Percentiles rank a stretch among this genome's conserved stretches.
Conservation (phyloP, 495 filamentous ascomycete genomes). For the Aspergillus incahuasiensis region DNA sequence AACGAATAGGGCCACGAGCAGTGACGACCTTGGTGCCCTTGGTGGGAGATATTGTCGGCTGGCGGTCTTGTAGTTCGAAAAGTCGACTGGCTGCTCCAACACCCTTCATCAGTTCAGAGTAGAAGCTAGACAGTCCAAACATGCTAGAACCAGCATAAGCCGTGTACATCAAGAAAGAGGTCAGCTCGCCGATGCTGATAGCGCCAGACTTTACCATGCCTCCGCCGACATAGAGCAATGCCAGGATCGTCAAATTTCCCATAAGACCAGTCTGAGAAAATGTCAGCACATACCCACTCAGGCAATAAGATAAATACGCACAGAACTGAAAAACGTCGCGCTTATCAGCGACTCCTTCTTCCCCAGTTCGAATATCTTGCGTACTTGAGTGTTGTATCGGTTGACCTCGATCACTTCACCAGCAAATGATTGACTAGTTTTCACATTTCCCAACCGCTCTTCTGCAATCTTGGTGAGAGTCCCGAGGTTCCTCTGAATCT, state of each 20-base stretch:
- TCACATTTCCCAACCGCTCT: conserved; percentile 90
- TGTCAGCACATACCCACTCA: conserved; percentile 13
- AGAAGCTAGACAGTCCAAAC: conserved; percentile 91
- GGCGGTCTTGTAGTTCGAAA: conserved; percentile 92
- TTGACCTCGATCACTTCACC: conserved; percentile 85
- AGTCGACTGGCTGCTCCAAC: conserved; percentile 91
- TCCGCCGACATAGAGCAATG: conserved; percentile 86
- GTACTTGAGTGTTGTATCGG: conserved; percentile 87
- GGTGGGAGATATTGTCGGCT: conserved; percentile 80
- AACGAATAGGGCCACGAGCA: conserved; percentile 81
- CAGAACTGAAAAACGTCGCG: conserved; percentile 83
- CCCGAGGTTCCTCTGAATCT: conserved; percentile 89
- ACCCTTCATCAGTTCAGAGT: conserved; percentile 98
- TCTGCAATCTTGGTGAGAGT: conserved; percentile 94
- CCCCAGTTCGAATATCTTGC: conserved; percentile 85
- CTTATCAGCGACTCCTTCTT: conserved; percentile 79
- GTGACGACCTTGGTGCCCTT: conserved; percentile 70
- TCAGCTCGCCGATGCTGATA: conserved; percentile 86
- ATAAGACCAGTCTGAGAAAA: conserved; percentile 65
- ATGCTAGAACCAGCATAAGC: conserved; percentile 87
- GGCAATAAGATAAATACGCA: conserved; percentile 24
- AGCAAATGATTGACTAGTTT: conserved; percentile 91
- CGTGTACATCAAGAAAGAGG: conserved; percentile 98
- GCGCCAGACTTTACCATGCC: conserved; percentile 80
- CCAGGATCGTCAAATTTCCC: conserved; percentile 93